These are phyloP conservation scores for Macrophomina phaseolina DNA, from an alignment of 2,329 filamentous ascomycete species.

Conservation along the genomic window DNA sequence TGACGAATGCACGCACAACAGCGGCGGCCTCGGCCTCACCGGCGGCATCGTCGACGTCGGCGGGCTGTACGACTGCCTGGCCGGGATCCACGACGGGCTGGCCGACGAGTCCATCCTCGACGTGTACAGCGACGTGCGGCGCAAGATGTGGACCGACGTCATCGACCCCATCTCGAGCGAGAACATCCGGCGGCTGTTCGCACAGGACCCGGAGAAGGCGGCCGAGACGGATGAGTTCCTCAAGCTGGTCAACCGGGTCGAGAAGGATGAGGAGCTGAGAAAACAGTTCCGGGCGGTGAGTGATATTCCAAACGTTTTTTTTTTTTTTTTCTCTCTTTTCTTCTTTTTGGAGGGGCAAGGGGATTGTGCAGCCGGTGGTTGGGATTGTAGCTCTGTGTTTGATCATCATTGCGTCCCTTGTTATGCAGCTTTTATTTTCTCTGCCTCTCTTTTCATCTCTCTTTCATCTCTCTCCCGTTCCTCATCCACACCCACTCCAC, in stretches of 20 bases:
- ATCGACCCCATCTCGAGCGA: conserved; percentile 46
- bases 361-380: too few species aligned
- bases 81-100: conserved; percentile 41
- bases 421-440: background rate
- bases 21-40: conserved; percentile 66
- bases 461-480: background rate
- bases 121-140: conserved; percentile 42
- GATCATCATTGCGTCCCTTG: background rate
- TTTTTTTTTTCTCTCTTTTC: background rate
- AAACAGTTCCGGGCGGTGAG: conserved; percentile 32
- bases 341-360: background rate
- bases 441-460: background rate
- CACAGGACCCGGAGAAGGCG: conserved; percentile 36
- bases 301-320: background rate
- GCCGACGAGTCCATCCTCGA: conserved; percentile 44
- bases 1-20: conserved; percentile 12
- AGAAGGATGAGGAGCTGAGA: conserved; percentile 38
- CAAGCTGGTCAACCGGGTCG: conserved; percentile 39
- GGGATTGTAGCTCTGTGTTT: background rate
- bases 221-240: conserved; percentile 42
- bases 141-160: conserved; percentile 42
- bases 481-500: background rate
- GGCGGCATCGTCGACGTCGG: conserved; percentile 69
- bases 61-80: conserved; percentile 65
- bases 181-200: conserved; percentile 46